Conservation (phyloP, 169 alveolate genomes). For the Babesia caballi region DNA sequence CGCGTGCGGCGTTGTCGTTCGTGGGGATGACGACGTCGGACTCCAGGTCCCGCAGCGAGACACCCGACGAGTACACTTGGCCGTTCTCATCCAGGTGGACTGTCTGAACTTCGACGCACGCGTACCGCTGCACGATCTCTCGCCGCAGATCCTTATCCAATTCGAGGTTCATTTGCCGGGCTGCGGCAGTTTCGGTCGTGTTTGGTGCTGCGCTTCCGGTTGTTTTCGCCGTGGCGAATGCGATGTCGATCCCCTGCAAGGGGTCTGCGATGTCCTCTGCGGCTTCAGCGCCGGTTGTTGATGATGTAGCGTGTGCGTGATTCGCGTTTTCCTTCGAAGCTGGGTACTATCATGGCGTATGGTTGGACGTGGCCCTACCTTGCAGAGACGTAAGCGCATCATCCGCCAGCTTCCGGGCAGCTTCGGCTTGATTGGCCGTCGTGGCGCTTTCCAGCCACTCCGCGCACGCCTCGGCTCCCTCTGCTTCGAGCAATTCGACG, state of each 20-base stretch:
- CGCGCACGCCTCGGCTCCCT: conserved; percentile 13
- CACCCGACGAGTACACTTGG: conserved; percentile 11
- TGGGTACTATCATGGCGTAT: background rate
- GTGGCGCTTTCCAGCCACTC: conserved; percentile 28
- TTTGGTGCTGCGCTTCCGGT: background rate
- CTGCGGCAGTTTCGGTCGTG: background rate
- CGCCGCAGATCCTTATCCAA: conserved; percentile 10
- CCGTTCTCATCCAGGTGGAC: conserved; percentile 23
- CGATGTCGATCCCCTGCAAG: background rate
- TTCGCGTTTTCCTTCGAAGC: background rate
- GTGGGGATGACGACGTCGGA: conserved; percentile 1
- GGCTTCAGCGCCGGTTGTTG: background rate
- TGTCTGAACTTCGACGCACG: conserved; percentile 14
- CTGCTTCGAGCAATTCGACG: background rate
- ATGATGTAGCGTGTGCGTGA: background rate
- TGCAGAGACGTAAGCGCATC: background rate
- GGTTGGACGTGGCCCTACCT: background rate
- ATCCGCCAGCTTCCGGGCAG: background rate
- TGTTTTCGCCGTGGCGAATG: conserved; percentile 2
- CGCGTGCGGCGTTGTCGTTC: conserved; percentile 21
- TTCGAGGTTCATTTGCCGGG: background rate
- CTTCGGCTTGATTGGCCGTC: background rate
- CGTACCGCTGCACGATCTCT: conserved; percentile 18
- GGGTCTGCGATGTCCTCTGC: background rate
- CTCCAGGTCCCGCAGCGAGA: background rate